These are phyloP conservation scores for Aureobasidium sp. DNA, from an alignment of 2,329 filamentous ascomycete species.

Conservation along the genomic window DNA sequence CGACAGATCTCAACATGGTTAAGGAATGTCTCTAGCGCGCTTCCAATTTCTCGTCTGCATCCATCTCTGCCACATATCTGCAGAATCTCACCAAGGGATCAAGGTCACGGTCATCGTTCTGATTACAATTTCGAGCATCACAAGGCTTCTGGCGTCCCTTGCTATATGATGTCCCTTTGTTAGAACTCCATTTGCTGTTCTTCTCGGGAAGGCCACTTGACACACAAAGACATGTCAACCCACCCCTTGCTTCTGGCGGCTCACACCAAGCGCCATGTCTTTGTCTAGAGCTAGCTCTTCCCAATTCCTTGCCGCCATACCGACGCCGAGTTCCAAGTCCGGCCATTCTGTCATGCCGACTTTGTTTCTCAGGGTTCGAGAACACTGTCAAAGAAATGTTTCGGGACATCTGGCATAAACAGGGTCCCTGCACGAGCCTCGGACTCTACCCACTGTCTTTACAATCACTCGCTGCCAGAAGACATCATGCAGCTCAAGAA, in stretches of 20 bases:
- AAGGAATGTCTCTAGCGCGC: neutral
- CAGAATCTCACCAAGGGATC: too few species aligned
- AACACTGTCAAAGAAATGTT: neutral
- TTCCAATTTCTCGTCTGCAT: neutral
- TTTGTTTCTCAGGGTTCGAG: neutral
- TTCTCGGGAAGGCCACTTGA: neutral
- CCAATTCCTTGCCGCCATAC: constrained; percentile 3
- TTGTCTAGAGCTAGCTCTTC: neutral
- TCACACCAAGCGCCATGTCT: neutral
- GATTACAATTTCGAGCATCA: neutral
- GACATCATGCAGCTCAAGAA: neutral
- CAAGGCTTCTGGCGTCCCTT: neutral
- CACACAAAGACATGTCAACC: neutral
- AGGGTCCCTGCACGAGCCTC: neutral
- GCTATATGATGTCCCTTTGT: neutral
- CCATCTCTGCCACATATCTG: too few species aligned
- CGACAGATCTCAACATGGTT: too few species aligned
- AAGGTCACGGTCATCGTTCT: neutral
- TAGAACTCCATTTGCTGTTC: neutral
- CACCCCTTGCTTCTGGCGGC: neutral
- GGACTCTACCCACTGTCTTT: neutral
- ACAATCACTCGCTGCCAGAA: neutral
- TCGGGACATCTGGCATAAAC: neutral
- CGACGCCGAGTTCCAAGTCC: constrained; percentile 9
- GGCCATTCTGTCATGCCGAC: constrained; percentile 13